phyloP scores from a whole-genome alignment of 2,329 filamentous ascomycete species.

The Xylaria sp. region DNA sequence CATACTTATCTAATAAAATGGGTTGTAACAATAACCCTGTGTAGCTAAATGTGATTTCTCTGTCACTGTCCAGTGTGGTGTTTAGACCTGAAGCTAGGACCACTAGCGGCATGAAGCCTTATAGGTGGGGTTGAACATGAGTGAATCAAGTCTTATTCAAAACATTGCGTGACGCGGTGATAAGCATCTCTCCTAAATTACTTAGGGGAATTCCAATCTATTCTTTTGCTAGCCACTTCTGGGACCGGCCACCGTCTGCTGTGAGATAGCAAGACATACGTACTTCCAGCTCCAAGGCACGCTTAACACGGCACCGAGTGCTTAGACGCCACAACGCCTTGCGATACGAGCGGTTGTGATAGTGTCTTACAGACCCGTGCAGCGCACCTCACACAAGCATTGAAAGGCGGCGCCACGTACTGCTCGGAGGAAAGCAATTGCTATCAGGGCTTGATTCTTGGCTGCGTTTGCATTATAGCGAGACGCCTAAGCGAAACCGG shows the following conservation, averaged over 20 bases:
- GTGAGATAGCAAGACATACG: conserved; percentile 23
- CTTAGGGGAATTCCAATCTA: conserved; percentile 6
- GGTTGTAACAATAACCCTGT: neutral
- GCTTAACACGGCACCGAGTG: neutral
- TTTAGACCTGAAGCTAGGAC: conserved; percentile 5
- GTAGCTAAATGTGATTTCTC: neutral
- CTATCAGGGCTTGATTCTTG: conserved; percentile 22
- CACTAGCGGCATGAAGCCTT: neutral
- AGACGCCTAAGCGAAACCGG: conserved; percentile 12
- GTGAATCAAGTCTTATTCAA: neutral
- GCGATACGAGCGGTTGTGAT: conserved; percentile 30
- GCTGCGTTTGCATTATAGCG: conserved; percentile 21
- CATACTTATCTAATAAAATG: neutral
- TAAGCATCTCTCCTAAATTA: neutral
- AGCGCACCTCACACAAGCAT: neutral
- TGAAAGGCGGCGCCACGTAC: conserved; percentile 20
- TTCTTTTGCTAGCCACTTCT: neutral
- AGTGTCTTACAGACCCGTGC: neutral
- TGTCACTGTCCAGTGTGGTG: neutral
- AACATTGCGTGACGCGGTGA: neutral
- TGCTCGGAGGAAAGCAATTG: neutral
- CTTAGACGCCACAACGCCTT: conserved; percentile 18
- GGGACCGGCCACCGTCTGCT: conserved; percentile 1
- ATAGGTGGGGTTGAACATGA: neutral
- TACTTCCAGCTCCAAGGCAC: neutral